A percentile compares a stretch with the other conserved stretches of the same genome.
phyloP scores from a whole-genome alignment of 768 basidiomycete species.

The Megacollybia marginata region DNA sequence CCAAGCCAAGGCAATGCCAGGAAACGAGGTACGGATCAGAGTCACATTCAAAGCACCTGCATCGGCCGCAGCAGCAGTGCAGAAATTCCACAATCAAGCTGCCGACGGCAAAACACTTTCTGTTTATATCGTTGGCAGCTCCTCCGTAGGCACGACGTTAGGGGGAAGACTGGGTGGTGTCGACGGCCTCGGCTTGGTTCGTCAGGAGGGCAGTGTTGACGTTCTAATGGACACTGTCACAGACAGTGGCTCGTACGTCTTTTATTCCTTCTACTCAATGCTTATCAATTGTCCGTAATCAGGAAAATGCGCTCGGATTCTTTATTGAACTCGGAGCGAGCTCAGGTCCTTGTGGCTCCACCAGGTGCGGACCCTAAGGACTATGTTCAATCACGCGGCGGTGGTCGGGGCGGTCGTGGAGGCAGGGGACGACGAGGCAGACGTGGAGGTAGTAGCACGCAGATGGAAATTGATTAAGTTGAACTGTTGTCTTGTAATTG shows the following conservation, averaged over 20 bases:
- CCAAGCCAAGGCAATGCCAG: slow-evolving; percentile 14
- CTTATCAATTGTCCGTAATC: slow-evolving; percentile 1
- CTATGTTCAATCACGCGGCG: slow-evolving; percentile 30
- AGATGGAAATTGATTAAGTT: slow-evolving; percentile 45
- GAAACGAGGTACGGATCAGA: slow-evolving; percentile 48
- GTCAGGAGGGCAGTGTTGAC: slow-evolving; percentile 48
- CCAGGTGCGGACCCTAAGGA: slow-evolving; percentile 55
- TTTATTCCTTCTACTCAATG: not conserved
- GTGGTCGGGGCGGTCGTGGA: slow-evolving; percentile 26
- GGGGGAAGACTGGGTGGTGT: slow-evolving; percentile 49
- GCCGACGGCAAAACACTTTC: slow-evolving; percentile 74
- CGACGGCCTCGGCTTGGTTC: slow-evolving; percentile 46
- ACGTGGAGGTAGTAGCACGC: slow-evolving; percentile 24
- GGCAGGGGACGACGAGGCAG: slow-evolving; percentile 26
- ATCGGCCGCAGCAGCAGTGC: slow-evolving; percentile 59
- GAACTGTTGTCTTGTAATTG: not conserved
- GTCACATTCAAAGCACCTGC: slow-evolving; percentile 63
- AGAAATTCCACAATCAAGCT: slow-evolving; percentile 71
- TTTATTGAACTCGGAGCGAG: slow-evolving; percentile 55
- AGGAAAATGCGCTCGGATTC: slow-evolving; percentile 87
- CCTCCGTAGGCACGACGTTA: slow-evolving; percentile 42
- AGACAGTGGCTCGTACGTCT: slow-evolving; percentile 50
- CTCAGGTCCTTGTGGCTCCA: slow-evolving; percentile 59
- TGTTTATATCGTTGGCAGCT: slow-evolving; percentile 54
- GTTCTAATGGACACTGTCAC: slow-evolving; percentile 49